Conservation (phyloP, 1,284 basidiomycete genomes). For the Erythrobasidium hasegawianum region DNA sequence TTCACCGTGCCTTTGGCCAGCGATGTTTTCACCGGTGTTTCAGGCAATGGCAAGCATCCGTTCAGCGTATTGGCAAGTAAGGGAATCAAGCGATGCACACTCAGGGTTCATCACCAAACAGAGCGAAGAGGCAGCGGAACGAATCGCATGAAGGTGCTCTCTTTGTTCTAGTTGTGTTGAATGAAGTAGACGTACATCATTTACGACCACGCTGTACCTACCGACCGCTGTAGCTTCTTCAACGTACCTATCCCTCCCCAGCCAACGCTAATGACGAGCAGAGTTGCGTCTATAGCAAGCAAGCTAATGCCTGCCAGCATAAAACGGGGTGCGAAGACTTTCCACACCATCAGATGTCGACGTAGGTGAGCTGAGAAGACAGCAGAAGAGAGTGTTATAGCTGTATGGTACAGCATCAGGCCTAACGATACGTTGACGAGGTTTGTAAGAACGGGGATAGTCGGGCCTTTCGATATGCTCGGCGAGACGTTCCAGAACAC, state of each 20-base stretch:
- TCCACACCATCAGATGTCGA: conserved; percentile 98
- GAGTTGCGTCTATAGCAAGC: conserved; percentile 52
- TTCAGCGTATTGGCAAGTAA: not conserved
- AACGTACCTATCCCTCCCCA: conserved; percentile 29
- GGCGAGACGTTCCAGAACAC: conserved; percentile 85
- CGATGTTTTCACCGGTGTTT: not conserved
- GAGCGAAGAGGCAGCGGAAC: not conserved
- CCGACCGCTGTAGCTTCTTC: conserved; percentile 30
- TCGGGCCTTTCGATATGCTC: conserved; percentile 36
- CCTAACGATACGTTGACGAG: conserved; percentile 58
- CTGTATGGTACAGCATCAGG: conserved; percentile 65
- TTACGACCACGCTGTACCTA: conserved; percentile 35
- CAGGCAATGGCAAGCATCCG: not conserved
- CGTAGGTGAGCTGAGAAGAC: conserved; percentile 71
- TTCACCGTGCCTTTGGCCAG: not conserved
- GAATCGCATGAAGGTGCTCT: not conserved
- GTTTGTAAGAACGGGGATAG: conserved; percentile 50
- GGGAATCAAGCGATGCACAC: not conserved
- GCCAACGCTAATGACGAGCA: conserved; percentile 46
- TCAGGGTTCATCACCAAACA: not conserved
- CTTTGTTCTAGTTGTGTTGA: not conserved
- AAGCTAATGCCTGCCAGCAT: conserved; percentile 64
- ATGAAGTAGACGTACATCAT: not conserved
- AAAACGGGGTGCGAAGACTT: conserved; percentile 92
- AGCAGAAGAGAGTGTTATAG: conserved; percentile 66